Evolutionary conservation across 805 yeast genomes (phyloP).

Genomic region (Candida boleticola): DNA sequence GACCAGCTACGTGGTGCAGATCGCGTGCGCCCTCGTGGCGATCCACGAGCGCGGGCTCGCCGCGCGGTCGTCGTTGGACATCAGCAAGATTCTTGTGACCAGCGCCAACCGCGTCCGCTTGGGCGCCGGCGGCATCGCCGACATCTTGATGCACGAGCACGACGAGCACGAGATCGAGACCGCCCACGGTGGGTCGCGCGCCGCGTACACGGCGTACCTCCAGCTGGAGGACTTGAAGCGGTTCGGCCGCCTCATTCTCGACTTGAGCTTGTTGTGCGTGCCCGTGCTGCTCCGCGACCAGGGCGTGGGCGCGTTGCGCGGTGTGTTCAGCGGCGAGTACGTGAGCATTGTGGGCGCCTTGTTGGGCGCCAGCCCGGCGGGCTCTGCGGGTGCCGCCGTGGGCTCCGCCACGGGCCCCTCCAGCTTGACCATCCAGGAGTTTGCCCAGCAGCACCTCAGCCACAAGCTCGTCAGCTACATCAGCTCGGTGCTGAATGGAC

Average conservation of each 20-base stretch:
- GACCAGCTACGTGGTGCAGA: conserved; percentile 77
- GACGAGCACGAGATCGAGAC: conserved; percentile 14
- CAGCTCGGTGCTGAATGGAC: conserved; percentile 48
- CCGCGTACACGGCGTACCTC: conserved; percentile 11
- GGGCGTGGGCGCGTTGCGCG: background rate
- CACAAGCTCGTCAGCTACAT: conserved; percentile 42
- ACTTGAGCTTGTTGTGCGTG: conserved; percentile 44
- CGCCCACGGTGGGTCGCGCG: background rate
- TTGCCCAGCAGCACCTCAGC: conserved; percentile 23
- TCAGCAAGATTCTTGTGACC: conserved; percentile 71
- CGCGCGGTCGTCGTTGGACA: conserved; percentile 57
- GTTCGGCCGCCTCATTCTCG: conserved; percentile 61
- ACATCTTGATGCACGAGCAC: conserved; percentile 50
- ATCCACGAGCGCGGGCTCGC: conserved; percentile 66
- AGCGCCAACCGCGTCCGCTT: conserved; percentile 69
- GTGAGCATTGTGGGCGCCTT: background rate
- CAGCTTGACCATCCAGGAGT: conserved; percentile 7
- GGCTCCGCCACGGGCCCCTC: background rate
- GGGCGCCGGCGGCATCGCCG: conserved; percentile 68
- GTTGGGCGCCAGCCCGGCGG: background rate
- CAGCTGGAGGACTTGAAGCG: conserved; percentile 56
- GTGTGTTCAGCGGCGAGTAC: conserved; percentile 1
- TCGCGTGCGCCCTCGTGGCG: conserved; percentile 64
- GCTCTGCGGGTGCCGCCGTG: background rate
- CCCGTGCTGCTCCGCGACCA: conserved; percentile 23